Percentiles rank a stretch among this genome's conserved stretches.
Conservation (phyloP, 1,139 yeast species). For the Zygosaccharomyces sapae region DNA sequence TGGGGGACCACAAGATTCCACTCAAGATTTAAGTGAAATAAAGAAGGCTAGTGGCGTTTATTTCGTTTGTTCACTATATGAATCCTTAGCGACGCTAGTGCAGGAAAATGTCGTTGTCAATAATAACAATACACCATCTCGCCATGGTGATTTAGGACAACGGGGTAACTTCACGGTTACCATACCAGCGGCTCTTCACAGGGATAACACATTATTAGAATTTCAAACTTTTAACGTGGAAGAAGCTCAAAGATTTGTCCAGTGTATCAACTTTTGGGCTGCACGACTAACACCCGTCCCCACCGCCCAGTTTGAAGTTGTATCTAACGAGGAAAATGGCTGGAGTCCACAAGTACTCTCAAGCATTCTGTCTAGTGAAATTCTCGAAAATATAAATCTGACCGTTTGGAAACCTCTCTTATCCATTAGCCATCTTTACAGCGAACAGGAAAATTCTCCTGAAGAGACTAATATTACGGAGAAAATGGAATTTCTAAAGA, state of each 20-base stretch:
- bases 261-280: constrained; percentile 88
- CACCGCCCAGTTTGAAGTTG: constrained; percentile 46
- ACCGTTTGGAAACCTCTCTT: constrained; percentile 42
- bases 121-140: neutral
- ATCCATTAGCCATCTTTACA: constrained; percentile 35
- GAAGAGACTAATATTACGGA: constrained; percentile 28
- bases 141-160: neutral
- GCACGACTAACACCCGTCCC: constrained; percentile 81
- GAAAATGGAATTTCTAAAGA: constrained; percentile 29
- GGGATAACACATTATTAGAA: constrained; percentile 27
- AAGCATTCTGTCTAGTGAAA: neutral
- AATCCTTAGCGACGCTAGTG: constrained; percentile 24
- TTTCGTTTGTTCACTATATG: constrained; percentile 24
- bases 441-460: constrained; percentile 16
- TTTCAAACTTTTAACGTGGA: constrained; percentile 56
- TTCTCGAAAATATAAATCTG: constrained; percentile 19
- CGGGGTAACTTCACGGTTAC: constrained; percentile 36
- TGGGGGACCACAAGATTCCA: neutral
- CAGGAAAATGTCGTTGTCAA: constrained; percentile 27
- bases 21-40: constrained; percentile 30
- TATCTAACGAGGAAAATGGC: constrained; percentile 77
- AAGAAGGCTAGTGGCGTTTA: constrained; percentile 22
- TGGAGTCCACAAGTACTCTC: constrained; percentile 49
- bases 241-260: constrained; percentile 66
- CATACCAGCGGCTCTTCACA: constrained; percentile 37